phyloP scores from a whole-genome alignment of 129 eudicot species.

The Pseudognaphalium luteoalbum region DNA sequence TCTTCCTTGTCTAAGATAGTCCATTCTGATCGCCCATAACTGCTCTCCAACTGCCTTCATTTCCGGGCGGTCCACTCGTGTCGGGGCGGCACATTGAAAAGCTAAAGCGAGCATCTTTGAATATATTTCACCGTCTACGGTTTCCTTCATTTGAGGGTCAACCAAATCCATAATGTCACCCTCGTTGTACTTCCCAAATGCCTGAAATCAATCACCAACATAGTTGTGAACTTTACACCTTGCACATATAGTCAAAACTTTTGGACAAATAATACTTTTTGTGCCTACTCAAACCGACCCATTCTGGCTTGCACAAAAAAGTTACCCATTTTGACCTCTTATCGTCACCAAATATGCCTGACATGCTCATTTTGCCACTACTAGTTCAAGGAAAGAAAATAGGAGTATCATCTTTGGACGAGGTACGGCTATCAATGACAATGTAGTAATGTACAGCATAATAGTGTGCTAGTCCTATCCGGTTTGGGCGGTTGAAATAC shows the following conservation, averaged over 20 bases:
- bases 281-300: neutral
- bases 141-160: constrained; percentile 70
- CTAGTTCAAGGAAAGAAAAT: neutral
- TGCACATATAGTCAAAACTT: no score
- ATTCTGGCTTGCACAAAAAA: neutral
- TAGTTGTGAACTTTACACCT: neutral
- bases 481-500: neutral
- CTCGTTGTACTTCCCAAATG: constrained; percentile 66
- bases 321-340: neutral
- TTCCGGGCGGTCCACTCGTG: constrained; percentile 81
- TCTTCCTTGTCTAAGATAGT: constrained; percentile 53
- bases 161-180: constrained; percentile 60
- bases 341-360: neutral
- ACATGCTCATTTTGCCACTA: neutral
- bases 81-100: constrained; percentile 82
- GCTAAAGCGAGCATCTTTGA: constrained; percentile 72
- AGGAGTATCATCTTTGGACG: neutral
- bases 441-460: neutral
- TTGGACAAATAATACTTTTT: neutral
- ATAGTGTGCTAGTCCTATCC: neutral
- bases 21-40: constrained; percentile 83
- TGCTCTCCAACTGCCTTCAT: constrained; percentile 87
- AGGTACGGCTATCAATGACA: neutral
- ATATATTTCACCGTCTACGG: constrained; percentile 48
- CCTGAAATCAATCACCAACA: constrained; percentile 46